These are phyloP conservation scores for Globisporangium cystogenes DNA, from an alignment of 352 stramenopile genomes.

Conservation along the genomic window DNA sequence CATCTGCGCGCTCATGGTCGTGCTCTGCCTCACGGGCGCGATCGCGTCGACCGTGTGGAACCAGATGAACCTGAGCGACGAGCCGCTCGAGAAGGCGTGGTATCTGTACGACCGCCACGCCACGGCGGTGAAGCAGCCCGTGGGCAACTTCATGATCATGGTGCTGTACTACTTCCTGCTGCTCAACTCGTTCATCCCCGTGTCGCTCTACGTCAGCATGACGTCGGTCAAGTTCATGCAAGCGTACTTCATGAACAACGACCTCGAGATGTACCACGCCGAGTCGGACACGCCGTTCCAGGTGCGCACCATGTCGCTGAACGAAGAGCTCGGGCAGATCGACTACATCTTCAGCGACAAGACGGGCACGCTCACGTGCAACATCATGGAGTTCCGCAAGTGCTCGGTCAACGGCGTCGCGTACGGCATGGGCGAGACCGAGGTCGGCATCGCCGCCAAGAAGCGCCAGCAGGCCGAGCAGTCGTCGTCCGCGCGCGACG, in stretches of 20 bases:
- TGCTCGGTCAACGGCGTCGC: conserved; percentile 92
- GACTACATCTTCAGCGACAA: conserved; percentile 94
- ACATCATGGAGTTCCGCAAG: conserved; percentile 97
- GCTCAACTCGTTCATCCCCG: conserved; percentile 93
- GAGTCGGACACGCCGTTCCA: conserved; percentile 91
- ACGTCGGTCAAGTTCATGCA: conserved; percentile 92
- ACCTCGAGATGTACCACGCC: conserved; percentile 91
- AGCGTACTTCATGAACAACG: conserved; percentile 89
- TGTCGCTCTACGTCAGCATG: conserved; percentile 94
- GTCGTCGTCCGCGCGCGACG: conserved; percentile 1
- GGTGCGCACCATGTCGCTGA: conserved; percentile 91
- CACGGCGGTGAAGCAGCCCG: conserved; percentile 42
- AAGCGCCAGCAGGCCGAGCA: conserved; percentile 50
- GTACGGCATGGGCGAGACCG: conserved; percentile 89
- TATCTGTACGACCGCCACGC: conserved; percentile 58
- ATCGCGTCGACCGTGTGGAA: conserved; percentile 72
- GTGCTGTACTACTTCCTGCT: conserved; percentile 93
- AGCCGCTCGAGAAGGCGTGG: conserved; percentile 39
- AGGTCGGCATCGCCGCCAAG: conserved; percentile 73
- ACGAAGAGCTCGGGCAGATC: conserved; percentile 93
- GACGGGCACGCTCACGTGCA: conserved; percentile 94
- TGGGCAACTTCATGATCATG: conserved; percentile 85
- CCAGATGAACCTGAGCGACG: conserved; percentile 37
- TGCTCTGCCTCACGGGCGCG: conserved; percentile 62
- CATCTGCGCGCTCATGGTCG: conserved; percentile 78